Evolutionary conservation across 2,329 filamentous ascomycete species (phyloP).

Genomic region (Colletotrichum shisoi): DNA sequence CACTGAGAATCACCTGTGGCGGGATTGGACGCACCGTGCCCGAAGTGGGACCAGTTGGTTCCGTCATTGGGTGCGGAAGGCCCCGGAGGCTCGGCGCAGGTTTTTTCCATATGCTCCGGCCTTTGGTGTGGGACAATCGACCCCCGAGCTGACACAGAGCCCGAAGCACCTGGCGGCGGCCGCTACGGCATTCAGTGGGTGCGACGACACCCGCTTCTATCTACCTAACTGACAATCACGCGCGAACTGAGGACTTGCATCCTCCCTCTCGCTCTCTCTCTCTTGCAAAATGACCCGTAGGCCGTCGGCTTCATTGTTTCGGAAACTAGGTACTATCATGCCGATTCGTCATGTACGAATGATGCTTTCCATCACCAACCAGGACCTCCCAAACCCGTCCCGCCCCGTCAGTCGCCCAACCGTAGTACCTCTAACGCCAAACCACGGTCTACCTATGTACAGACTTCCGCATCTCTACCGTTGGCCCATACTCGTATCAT

Average conservation of each 20-base stretch:
- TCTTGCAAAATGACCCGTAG: not conserved
- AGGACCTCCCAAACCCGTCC: slow-evolving; percentile 15
- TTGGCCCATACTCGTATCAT: slow-evolving; percentile 33
- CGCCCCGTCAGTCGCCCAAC: slow-evolving; percentile 27
- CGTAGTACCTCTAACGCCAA: slow-evolving; percentile 35
- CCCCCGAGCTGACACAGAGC: slow-evolving; percentile 31
- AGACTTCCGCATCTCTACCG: slow-evolving; percentile 34
- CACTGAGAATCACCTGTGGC: slow-evolving; percentile 31
- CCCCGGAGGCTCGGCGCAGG: slow-evolving; percentile 30
- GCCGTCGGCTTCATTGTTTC: slow-evolving; percentile 19
- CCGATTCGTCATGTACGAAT: slow-evolving; percentile 31
- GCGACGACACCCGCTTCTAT: not conserved
- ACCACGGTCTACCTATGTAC: slow-evolving; percentile 29
- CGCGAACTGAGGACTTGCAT: not conserved
- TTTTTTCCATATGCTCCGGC: slow-evolving; percentile 35
- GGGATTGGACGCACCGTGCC: slow-evolving; percentile 27
- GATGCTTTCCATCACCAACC: slow-evolving; percentile 23
- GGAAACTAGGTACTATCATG: slow-evolving; percentile 27
- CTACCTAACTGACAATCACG: not conserved
- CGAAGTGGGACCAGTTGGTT: not conserved
- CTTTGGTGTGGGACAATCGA: slow-evolving; percentile 21
- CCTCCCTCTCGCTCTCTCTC: not conserved
- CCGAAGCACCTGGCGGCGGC: slow-evolving; percentile 7
- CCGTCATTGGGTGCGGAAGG: slow-evolving; percentile 1
- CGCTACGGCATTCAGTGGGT: not conserved